A percentile compares a stretch with the other conserved stretches of the same genome.
phyloP scores from a whole-genome alignment of 139 green algal genomes.

The Chlamydomonas eustigma region DNA sequence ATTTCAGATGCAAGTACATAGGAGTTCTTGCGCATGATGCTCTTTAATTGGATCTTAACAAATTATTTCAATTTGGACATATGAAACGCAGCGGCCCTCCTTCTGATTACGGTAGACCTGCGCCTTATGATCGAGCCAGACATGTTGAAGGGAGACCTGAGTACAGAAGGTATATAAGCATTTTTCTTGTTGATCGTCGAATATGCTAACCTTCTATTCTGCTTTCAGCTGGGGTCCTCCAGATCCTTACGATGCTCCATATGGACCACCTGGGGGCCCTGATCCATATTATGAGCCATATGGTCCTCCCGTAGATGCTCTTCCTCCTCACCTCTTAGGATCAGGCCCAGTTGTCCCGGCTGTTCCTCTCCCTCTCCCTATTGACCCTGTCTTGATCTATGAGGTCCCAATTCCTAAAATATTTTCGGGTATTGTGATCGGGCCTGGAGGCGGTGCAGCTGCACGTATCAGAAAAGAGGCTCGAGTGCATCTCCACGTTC shows the following conservation, averaged over 20 bases:
- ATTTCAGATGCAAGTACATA: too few relatives aligned
- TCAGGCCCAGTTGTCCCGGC: not conserved
- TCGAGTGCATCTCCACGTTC: not conserved
- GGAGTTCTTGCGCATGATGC: too few relatives aligned
- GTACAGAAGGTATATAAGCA: too few relatives aligned
- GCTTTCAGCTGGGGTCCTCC: not conserved
- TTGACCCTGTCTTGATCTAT: not conserved
- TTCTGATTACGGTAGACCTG: not conserved
- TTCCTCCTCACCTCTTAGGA: not conserved
- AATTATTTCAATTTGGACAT: too few relatives aligned
- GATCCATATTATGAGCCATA: not conserved
- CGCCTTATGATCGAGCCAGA: not conserved
- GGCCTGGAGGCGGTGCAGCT: not conserved
- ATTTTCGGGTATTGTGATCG: conserved; percentile 2
- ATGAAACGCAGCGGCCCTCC: not conserved
- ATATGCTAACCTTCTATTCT: not conserved
- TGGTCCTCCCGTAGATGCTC: not conserved
- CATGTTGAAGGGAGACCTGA: too few relatives aligned
- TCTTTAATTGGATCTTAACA: too few relatives aligned
- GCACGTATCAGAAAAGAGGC: not conserved
- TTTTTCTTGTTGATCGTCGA: too few relatives aligned
- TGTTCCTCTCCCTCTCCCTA: not conserved
- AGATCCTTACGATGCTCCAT: not conserved
- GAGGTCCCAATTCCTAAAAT: not conserved
- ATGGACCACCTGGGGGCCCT: not conserved